Evolutionary conservation across 2,329 filamentous ascomycete species (phyloP).

Genomic region (Xylaria sp.): DNA sequence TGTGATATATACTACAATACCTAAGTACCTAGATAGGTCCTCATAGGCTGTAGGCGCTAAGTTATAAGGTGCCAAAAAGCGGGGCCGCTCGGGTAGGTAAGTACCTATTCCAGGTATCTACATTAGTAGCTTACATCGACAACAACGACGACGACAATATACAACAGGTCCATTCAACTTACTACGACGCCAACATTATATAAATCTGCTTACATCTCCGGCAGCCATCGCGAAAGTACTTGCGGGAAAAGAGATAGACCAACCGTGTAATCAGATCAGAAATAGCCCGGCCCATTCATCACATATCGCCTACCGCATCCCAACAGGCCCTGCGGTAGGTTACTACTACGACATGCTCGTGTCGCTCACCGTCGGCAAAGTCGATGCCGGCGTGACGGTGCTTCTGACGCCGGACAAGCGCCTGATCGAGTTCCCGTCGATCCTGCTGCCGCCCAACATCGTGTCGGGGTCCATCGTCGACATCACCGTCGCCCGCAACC

Average conservation of each 20-base stretch:
- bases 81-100: too few species aligned
- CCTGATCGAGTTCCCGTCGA: constrained; percentile 97
- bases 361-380: constrained; percentile 98
- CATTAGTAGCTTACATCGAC: too few species aligned
- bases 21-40: too few species aligned
- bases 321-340: neutral
- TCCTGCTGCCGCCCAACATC: constrained; percentile 94
- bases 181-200: neutral
- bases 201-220: neutral
- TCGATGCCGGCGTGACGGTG: constrained; percentile 97
- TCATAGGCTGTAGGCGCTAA: too few species aligned
- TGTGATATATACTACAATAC: too few species aligned
- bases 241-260: neutral
- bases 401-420: constrained; percentile 96
- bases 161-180: neutral
- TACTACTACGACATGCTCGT: constrained; percentile 77
- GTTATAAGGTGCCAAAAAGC: too few species aligned
- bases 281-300: neutral
- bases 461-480: constrained; percentile 97
- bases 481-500: constrained; percentile 92
- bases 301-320: neutral
- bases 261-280: neutral
- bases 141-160: neutral
- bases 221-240: neutral
- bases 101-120: too few species aligned